Evolutionary conservation across 2,329 filamentous ascomycete species (phyloP).

Genomic region (Neopestalotiopsis sp.): DNA sequence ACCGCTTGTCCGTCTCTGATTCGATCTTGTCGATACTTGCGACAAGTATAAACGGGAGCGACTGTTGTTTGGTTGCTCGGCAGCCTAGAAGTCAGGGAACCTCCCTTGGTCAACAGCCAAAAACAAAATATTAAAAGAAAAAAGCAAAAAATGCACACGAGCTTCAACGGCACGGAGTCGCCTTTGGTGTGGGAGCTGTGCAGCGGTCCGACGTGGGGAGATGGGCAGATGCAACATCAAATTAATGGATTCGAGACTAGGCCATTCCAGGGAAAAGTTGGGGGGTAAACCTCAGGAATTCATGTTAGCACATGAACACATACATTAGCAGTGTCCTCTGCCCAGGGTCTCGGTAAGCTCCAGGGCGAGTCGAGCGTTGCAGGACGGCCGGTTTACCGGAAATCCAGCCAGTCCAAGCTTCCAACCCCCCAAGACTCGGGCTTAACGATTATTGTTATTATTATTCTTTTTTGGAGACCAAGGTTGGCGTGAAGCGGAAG

Average conservation of each 20-base stretch:
- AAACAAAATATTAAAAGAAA: neutral
- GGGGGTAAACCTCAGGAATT: constrained; percentile 5
- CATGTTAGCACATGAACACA: neutral
- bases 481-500: neutral
- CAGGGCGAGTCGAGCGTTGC: neutral
- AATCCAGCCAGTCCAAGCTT: too few species aligned
- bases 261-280: constrained; percentile 9
- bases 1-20: neutral
- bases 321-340: neutral
- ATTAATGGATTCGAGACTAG: constrained; percentile 11
- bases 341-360: neutral
- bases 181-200: constrained; percentile 1
- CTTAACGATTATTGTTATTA: neutral
- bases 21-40: too few species aligned
- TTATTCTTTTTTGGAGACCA: neutral
- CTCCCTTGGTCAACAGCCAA: neutral
- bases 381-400: neutral
- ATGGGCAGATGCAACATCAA: constrained; percentile 15
- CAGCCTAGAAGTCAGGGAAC: neutral
- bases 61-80: neutral
- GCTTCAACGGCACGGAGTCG: neutral
- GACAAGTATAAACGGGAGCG: neutral
- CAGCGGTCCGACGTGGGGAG: constrained; percentile 15
- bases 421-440: too few species aligned
- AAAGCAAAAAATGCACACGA: neutral